Percentiles rank a stretch among this genome's conserved stretches.
phyloP scores from a whole-genome alignment of 345 rosid species.

The Arabidopsis thaliana region DNA sequence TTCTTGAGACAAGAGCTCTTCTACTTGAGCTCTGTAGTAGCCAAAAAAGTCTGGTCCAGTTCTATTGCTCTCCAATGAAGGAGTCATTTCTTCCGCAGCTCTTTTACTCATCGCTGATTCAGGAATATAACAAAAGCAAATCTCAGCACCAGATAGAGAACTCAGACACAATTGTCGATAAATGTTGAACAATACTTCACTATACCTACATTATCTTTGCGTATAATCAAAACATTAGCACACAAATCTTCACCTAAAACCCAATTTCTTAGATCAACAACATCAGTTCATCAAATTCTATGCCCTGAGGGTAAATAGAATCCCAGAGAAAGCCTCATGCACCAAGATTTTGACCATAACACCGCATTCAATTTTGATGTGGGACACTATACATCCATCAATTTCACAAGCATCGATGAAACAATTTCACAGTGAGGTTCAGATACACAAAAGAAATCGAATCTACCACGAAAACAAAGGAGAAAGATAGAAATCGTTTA shows the following conservation, averaged over 20 bases:
- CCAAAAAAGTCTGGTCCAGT: constrained; percentile 29
- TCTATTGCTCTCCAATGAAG: constrained; percentile 16
- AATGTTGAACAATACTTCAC: neutral
- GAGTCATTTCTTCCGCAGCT: constrained; percentile 21
- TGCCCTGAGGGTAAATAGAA: neutral
- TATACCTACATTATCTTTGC: neutral
- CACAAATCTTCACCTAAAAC: constrained; percentile 2
- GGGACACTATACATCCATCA: neutral
- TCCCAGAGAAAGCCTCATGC: neutral
- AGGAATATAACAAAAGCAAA: constrained; percentile 5
- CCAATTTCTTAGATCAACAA: neutral
- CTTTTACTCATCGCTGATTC: constrained; percentile 33
- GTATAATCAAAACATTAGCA: neutral
- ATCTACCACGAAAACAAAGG: neutral
- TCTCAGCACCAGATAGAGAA: constrained; percentile 17
- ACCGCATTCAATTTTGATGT: neutral
- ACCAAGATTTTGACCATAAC: neutral
- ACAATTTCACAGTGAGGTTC: neutral
- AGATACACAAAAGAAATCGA: constrained; percentile 1
- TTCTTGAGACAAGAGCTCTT: constrained; percentile 34
- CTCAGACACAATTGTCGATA: neutral
- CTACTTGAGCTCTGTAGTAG: constrained; percentile 35
- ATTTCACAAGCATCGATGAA: constrained; percentile 1
- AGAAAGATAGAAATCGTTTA: neutral
- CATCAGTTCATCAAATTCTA: neutral